Base-by-base conservation (phyloP, 108 stramenopile genomes). In the Schizochytrium sp. region DNA sequence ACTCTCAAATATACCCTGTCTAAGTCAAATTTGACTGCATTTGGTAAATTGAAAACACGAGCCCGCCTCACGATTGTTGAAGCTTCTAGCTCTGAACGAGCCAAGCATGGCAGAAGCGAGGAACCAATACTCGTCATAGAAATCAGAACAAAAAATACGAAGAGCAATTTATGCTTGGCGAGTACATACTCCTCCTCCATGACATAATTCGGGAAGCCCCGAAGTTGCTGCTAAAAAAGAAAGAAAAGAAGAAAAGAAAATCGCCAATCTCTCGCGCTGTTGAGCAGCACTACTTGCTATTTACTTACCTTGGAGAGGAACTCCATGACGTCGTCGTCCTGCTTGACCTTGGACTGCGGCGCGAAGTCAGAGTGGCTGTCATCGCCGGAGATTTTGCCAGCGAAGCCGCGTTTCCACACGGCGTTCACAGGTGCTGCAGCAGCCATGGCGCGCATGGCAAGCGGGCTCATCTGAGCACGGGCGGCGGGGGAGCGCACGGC, bases 321-420 rank as follows among this genome's bases (percentile, higher is more conserved):
- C 17, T 72, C 91, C 38, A 61, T 40, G 38, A 94, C 90, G 76
- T 89, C 46, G 10, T 69, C 89, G 19, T 47, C 69, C 28, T 88
- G 40, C 4, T 93, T 61, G 12, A 72, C 91, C 61, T 94, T 92
- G 56, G 72, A n/a, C 89, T 93, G 89, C 15, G 94, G 93, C 92
- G 93, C 92, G 56, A 95, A 94, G 92, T 94, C 94, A 40, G 93
- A 93, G 89, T 94, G 93, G 19, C 92, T 93, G 72, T 87, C 92
- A 42, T 89, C 76, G 15, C 53, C 76, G 76, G 76, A 55, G 50
- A 55, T 46, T 53, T 50, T 83, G 45, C 76, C 53, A 53, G 50
- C 55, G 2, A 83, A 28, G 50, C 45, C 76, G 76, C 76, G 76
- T 44, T 1, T 38, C 42, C 64, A 12, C 64, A 15, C 28, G 64